Conservation (phyloP, 306 rosid genomes). For the Prunus mume region DNA sequence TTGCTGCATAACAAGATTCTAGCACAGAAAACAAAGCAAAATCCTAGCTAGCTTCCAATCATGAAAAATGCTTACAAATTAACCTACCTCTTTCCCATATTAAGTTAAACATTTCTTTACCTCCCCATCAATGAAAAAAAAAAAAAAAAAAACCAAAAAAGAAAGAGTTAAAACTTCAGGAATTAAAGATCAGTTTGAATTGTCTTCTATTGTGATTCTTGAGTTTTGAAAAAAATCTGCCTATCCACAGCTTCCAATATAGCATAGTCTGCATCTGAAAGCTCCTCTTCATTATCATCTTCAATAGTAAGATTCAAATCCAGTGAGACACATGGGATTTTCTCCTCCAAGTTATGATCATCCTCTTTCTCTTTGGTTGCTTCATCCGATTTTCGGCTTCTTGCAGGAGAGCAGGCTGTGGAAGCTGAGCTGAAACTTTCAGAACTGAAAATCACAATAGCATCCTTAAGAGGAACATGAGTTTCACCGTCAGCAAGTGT, state of each 20-base stretch:
- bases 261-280: slow-evolving; percentile 17
- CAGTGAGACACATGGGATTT: slow-evolving; percentile 35
- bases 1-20: too few relatives aligned
- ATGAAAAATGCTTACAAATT: too few relatives aligned
- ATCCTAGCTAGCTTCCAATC: too few relatives aligned
- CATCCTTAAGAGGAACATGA: slow-evolving; percentile 56
- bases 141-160: neutral
- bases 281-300: slow-evolving; percentile 22
- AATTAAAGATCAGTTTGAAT: neutral
- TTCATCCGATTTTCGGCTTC: slow-evolving; percentile 19
- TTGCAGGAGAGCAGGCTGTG: slow-evolving; percentile 19
- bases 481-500: slow-evolving; percentile 51
- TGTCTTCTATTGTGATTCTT: slow-evolving; percentile 17
- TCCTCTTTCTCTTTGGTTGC: slow-evolving; percentile 29
- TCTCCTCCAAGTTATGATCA: slow-evolving; percentile 15
- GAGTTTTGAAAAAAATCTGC: slow-evolving; percentile 42
- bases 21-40: too few relatives aligned
- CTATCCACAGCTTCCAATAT: slow-evolving; percentile 64
- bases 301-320: slow-evolving; percentile 72
- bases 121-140: neutral
- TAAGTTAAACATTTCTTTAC: too few relatives aligned
- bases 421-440: slow-evolving; percentile 36
- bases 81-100: too few relatives aligned
- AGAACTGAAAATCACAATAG: slow-evolving; percentile 64
- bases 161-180: neutral